Evolutionary conservation across 2,329 filamentous ascomycete species (phyloP).

Genomic region (Clonostachys sp.): DNA sequence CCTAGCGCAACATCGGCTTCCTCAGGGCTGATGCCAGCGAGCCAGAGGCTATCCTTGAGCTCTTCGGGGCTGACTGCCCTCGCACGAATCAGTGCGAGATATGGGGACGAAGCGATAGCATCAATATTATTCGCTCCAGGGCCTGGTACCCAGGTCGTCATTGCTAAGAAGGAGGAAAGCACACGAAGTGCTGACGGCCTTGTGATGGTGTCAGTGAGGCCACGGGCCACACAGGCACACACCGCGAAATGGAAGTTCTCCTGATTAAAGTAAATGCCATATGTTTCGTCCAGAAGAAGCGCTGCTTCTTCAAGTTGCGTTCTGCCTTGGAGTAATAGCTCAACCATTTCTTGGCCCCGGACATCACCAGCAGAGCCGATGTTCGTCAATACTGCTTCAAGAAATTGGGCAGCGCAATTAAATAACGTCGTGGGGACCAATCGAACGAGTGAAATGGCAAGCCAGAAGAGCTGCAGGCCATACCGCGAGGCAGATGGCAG

Average conservation of each 20-base stretch:
- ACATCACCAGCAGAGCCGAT: constrained; percentile 58
- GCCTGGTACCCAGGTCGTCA: constrained; percentile 16
- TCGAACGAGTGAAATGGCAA: constrained; percentile 61
- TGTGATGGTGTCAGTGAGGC: constrained; percentile 58
- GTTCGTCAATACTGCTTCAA: constrained; percentile 61
- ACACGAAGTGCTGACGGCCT: constrained; percentile 55
- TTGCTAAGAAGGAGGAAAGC: constrained; percentile 53
- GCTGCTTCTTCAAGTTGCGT: constrained; percentile 57
- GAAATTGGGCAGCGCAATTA: constrained; percentile 60
- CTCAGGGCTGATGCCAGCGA: constrained; percentile 45
- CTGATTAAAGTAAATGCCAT: constrained; percentile 59
- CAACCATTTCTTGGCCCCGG: constrained; percentile 53
- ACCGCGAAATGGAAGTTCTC: constrained; percentile 66
- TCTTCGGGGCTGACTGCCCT: constrained; percentile 54
- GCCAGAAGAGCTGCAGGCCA: constrained; percentile 65
- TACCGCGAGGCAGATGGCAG: constrained; percentile 63
- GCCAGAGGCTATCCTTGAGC: constrained; percentile 58
- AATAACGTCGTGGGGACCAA: constrained; percentile 59
- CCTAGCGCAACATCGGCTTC: constrained; percentile 11
- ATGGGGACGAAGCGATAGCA: constrained; percentile 39
- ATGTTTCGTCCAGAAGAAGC: constrained; percentile 57
- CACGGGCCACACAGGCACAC: constrained; percentile 59
- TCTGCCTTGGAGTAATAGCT: constrained; percentile 57
- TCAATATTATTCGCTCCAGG: constrained; percentile 1
- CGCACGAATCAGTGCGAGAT: constrained; percentile 55